These are phyloP conservation scores for Microdochium trichocladiopsis DNA, from an alignment of 2,329 filamentous ascomycete species.

Conservation along the genomic window DNA sequence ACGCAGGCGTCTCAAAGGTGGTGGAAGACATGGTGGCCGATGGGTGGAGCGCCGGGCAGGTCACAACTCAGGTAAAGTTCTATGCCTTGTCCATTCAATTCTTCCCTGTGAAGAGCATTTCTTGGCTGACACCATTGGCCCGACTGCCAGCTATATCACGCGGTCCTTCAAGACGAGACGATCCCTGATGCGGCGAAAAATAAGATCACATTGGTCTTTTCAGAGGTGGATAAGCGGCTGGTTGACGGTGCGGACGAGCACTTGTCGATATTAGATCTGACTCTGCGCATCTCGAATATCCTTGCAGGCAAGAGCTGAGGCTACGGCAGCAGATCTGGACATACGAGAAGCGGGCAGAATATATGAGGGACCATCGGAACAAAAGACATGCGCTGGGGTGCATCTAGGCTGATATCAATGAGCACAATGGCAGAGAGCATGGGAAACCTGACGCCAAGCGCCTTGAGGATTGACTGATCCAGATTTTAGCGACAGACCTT, in stretches of 20 bases:
- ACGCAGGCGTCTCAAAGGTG: conserved; percentile 67
- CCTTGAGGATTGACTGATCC: neutral
- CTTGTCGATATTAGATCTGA: conserved; percentile 78
- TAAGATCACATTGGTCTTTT: conserved; percentile 81
- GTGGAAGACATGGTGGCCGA: conserved; percentile 91
- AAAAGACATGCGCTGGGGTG: no score
- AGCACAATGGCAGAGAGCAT: no score
- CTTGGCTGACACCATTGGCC: conserved; percentile 7
- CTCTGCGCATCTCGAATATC: conserved; percentile 72
- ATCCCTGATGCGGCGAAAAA: conserved; percentile 85
- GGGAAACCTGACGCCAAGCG: neutral
- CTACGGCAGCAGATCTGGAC: neutral
- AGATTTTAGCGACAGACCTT: neutral
- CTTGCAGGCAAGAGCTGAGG: conserved; percentile 39
- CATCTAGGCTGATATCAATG: no score
- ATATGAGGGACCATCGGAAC: no score
- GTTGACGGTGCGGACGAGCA: conserved; percentile 96
- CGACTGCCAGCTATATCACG: conserved; percentile 63
- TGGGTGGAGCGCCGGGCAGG: conserved; percentile 91
- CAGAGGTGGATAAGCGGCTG: conserved; percentile 87
- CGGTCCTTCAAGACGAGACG: conserved; percentile 74
- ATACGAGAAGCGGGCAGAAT: neutral
- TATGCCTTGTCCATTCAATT: neutral
- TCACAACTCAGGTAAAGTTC: conserved; percentile 64
- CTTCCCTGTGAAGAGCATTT: conserved; percentile 6